Base-by-base conservation (phyloP, 2,329 filamentous ascomycete species). In the Xylariaceae sp. region DNA sequence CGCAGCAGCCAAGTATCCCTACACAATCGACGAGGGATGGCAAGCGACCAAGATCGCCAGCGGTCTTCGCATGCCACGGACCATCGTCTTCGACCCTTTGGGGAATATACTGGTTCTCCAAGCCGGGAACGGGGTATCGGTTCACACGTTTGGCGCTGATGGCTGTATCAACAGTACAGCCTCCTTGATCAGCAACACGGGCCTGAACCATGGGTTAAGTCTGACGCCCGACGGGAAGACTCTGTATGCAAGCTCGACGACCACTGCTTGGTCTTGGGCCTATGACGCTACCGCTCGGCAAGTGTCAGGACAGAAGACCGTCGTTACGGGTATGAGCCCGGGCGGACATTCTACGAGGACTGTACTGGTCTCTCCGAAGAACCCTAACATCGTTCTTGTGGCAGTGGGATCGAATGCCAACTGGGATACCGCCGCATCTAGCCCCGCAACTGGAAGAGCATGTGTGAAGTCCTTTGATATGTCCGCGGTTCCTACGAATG, bases 321-420 rank as follows among this genome's bases (percentile, higher is more conserved):
- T 86, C 3, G 68, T 87, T 33, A 74, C 68, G 31, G 77, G 77
- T 31, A 84, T 86, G 74, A 70, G 53, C 31, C 67, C 73, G 36
- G 68, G 70, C 9, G 80, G 78, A 17, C 82, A 86, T 55, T 76
- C 73, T 1, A 83, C 81, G 1, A 71, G 83, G 18, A 86, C 82
- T 1, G 66, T 86, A 6, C 67, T 82, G 19, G 69, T 84, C 6
- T 77, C 80, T 0, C 66, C 73, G 13, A 70, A 71, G 22, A 74
- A 73, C 31, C 73, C 78, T 0, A 77, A 77, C 14, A 69, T 79
- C 53, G 66, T 87, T 2, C 63, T 87, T 14, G 73, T 86, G 19
- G 80, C 75, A 38, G 72, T 79, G 47, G 83, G 83, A 5, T 80
- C 78, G 45, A 72, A 72, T 19, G 68, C 69, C 5, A 86, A 87